These are phyloP conservation scores for Pseudocohnilembus persalinus DNA, from an alignment of 169 alveolate genomes.

Conservation along the genomic window DNA sequence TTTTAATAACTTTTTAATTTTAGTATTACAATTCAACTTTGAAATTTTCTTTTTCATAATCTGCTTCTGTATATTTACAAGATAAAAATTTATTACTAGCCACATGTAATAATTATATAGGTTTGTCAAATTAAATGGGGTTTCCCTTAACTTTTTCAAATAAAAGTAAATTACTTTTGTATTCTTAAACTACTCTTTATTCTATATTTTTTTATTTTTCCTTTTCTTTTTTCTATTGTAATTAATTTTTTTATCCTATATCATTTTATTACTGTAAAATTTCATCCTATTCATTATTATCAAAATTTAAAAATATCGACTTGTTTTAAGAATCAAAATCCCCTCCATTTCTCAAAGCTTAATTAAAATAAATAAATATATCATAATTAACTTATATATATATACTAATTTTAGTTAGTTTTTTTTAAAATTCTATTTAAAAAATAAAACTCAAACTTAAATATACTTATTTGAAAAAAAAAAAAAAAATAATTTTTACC, in stretches of 20 bases:
- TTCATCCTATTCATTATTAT: background rate
- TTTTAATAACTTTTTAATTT: too few relatives aligned
- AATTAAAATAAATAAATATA: too few relatives aligned
- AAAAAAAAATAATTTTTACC: too few relatives aligned
- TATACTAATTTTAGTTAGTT: too few relatives aligned
- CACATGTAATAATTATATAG: slow-evolving; percentile 7
- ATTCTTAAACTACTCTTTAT: slow-evolving; percentile 3
- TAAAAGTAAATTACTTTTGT: slow-evolving; percentile 4
- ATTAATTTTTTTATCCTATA: background rate
- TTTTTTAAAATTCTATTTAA: too few relatives aligned
- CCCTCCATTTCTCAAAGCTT: too few relatives aligned
- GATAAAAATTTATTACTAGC: slow-evolving; percentile 2
- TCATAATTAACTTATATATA: too few relatives aligned
- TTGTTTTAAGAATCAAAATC: background rate
- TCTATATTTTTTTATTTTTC: background rate
- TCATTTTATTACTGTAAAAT: too few relatives aligned
- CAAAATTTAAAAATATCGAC: background rate
- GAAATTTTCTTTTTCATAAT: slow-evolving; percentile 18
- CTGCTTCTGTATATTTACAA: slow-evolving; percentile 9
- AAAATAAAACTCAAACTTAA: too few relatives aligned
- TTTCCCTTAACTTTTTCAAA: slow-evolving; percentile 18
- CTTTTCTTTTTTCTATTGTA: background rate
- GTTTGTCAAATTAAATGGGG: background rate
- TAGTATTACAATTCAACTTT: background rate
- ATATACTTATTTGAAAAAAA: too few relatives aligned